Conservation (phyloP, 805 yeast genomes). For the Nematodospora valgi region DNA sequence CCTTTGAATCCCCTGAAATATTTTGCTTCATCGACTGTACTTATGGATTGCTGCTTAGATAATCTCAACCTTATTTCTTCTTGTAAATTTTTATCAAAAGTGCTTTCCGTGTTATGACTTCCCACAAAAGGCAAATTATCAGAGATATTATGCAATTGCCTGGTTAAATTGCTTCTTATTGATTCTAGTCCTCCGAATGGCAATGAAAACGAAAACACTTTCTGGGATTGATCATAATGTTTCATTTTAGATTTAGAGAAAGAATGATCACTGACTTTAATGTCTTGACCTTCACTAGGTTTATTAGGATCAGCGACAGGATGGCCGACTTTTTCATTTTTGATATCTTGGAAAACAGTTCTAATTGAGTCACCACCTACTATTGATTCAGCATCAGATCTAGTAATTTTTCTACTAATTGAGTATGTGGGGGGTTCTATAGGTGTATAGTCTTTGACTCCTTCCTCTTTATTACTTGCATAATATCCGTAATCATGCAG, state of each 20-base stretch:
- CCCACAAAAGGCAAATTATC: slow-evolving; percentile 10
- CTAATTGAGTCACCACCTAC: slow-evolving; percentile 46
- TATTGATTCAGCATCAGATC: slow-evolving; percentile 41
- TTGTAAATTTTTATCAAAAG: slow-evolving; percentile 9
- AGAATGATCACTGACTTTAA: slow-evolving; percentile 22
- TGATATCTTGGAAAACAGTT: slow-evolving; percentile 2
- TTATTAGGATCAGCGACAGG: slow-evolving; percentile 14
- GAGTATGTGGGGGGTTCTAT: neutral
- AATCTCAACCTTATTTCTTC: slow-evolving; percentile 39
- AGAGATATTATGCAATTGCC: slow-evolving; percentile 16
- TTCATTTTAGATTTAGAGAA: slow-evolving; percentile 26
- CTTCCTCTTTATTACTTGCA: neutral
- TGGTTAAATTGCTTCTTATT: slow-evolving; percentile 24
- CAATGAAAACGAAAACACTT: slow-evolving; percentile 53
- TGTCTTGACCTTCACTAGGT: slow-evolving; percentile 15
- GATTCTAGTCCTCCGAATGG: slow-evolving; percentile 50
- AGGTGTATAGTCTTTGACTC: neutral
- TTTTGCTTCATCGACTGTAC: slow-evolving; percentile 61
- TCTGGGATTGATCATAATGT: slow-evolving; percentile 20
- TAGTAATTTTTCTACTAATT: slow-evolving; percentile 13
- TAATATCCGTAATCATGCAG: neutral
- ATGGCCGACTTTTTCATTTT: slow-evolving; percentile 5
- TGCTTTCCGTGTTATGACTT: slow-evolving; percentile 8
- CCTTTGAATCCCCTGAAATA: slow-evolving; percentile 53
- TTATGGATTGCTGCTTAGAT: slow-evolving; percentile 53